phyloP scores from a whole-genome alignment of 352 stramenopile species.

The Pythium phragmitis region DNA sequence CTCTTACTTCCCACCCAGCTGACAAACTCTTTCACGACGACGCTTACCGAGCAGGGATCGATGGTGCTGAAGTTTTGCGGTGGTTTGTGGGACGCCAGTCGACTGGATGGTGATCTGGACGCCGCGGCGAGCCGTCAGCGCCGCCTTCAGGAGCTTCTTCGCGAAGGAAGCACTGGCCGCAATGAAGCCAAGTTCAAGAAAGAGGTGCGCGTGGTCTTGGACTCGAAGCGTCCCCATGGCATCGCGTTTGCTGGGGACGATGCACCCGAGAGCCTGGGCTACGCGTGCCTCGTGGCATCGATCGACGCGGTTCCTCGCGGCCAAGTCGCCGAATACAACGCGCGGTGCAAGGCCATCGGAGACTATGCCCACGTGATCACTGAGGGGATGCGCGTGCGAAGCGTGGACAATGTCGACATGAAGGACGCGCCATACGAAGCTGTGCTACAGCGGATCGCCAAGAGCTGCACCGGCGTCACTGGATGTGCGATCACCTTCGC shows the following conservation, averaged over 20 bases:
- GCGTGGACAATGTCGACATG: conserved; percentile 47
- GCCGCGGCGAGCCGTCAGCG: conserved; percentile 19
- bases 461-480: conserved; percentile 25
- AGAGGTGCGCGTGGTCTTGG: conserved; percentile 61
- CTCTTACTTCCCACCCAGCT: neutral
- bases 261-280: conserved; percentile 6
- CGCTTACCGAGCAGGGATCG: neutral
- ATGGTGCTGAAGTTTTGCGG: conserved; percentile 63
- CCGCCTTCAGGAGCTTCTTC: conserved; percentile 32
- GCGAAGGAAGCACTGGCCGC: conserved; percentile 10
- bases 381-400: conserved; percentile 39
- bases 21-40: neutral
- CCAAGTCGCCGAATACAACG: conserved; percentile 60
- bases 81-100: conserved; percentile 28
- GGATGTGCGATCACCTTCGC: conserved; percentile 50
- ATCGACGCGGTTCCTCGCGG: conserved; percentile 33
- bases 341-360: conserved; percentile 33
- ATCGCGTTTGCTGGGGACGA: conserved; percentile 39
- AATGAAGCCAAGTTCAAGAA: conserved; percentile 37
- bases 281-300: conserved; percentile 44
- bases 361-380: conserved; percentile 54
- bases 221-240: conserved; percentile 45
- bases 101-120: conserved; percentile 27
- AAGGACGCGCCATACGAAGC: conserved; percentile 36
- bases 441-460: conserved; percentile 43